Base-by-base conservation (phyloP, 2,329 filamentous ascomycete genomes). In the Ceratocystis harringtonii region DNA sequence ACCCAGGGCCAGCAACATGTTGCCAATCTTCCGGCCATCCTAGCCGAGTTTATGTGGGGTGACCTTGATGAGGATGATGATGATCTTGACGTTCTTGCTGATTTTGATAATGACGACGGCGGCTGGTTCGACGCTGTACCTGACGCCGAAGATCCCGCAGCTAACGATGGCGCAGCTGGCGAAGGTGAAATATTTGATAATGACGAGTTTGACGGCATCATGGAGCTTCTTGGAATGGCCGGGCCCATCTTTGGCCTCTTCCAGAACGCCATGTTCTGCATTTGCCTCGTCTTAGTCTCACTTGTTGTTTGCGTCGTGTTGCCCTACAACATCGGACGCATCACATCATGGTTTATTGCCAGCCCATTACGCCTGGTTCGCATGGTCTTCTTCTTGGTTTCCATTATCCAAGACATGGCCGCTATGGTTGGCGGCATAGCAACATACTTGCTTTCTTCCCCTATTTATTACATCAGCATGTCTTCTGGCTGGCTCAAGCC, bases 211-310 rank as follows among this genome's bases (percentile, higher is more conserved):
- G 94, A 99, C 73, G 94, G 94, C 0, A 89, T 99, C 63, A 85
- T 99, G 78, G 94, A 99, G 74, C 83, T 99, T 17, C 88, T 99
- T 67, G 94, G 94, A 45, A 95, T 99, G 88, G 90, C 95, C 71
- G 94, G 94, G 0, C 94, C 94, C 0, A 80, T 99, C 2, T 87
- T 88, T 15, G 91, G 90, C 2, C 81, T 99, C 5, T 85, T 97
- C 70, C 94, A 99, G 72, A 99, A 99, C 70, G 91, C 89, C 65
- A 85, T 96, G 17, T 99, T 99, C 75, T 96, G 92, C 73, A 87
- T 89, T 6, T 87, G 97, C 58, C 80, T 99, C 32, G 90, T 99
- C 15, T 88, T 89, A 0, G 83, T 92, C 63, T 95, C 92, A 15
- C 85, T 99, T 52, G 87, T 90, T 63, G 78, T 88, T 67, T 92